These are phyloP conservation scores for Wallacemonas sp. DNA, from an alignment of 208 protist genomes.

Conservation along the genomic window DNA sequence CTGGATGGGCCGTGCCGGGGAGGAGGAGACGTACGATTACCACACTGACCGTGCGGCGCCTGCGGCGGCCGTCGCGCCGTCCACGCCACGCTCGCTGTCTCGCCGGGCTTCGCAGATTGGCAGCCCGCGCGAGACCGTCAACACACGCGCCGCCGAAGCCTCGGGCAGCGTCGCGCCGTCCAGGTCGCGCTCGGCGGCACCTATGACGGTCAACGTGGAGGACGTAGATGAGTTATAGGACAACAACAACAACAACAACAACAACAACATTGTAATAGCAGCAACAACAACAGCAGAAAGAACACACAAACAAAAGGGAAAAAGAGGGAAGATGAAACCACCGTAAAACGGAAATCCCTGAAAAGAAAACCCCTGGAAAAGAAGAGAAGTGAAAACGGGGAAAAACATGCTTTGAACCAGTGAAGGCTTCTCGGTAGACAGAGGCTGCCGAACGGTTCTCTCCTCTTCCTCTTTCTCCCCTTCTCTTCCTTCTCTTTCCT, in stretches of 20 bases:
- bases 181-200: neutral
- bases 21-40: conserved; percentile 12
- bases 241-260: neutral
- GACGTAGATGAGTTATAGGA: conserved; percentile 3
- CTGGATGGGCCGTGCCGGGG: conserved; percentile 7
- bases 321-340: neutral
- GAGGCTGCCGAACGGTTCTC: no score
- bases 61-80: neutral
- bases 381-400: no score
- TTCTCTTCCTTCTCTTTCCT: no score
- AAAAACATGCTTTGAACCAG: no score
- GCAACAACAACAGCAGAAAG: neutral
- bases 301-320: neutral
- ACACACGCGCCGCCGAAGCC: conserved; percentile 7
- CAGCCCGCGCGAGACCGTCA: conserved; percentile 3
- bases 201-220: neutral
- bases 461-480: no score
- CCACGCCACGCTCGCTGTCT: neutral
- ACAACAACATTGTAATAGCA: neutral
- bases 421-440: no score
- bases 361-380: no score
- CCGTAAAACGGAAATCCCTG: no score
- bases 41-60: neutral
- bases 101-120: neutral
- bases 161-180: neutral